phyloP scores from a whole-genome alignment of 768 basidiomycete species.

The Cubamyces sp. region DNA sequence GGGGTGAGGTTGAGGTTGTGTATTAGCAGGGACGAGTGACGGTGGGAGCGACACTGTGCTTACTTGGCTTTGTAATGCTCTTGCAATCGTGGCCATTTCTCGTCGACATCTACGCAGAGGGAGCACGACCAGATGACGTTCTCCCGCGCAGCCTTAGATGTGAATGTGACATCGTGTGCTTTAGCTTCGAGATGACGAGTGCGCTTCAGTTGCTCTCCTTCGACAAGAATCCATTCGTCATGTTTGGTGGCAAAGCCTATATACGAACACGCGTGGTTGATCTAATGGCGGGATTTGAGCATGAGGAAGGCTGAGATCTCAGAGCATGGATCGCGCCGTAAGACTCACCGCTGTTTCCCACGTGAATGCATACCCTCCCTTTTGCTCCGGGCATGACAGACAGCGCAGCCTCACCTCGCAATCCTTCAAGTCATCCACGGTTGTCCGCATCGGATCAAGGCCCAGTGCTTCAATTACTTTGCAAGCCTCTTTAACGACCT shows the following conservation, averaged over 20 bases:
- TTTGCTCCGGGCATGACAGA: not conserved
- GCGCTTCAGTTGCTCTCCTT: not conserved
- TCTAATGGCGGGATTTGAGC: no score
- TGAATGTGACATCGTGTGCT: not conserved
- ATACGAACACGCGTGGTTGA: not conserved
- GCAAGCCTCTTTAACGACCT: not conserved
- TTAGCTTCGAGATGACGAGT: not conserved
- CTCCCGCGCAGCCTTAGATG: not conserved
- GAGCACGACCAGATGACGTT: not conserved
- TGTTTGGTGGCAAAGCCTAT: not conserved
- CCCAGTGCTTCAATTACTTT: constrained; percentile 1
- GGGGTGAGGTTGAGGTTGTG: not conserved
- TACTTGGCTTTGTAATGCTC: not conserved
- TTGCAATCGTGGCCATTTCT: not conserved
- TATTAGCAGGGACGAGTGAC: not conserved
- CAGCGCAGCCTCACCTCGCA: not conserved
- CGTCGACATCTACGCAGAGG: not conserved
- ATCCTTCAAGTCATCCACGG: not conserved
- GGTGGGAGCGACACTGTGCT: not conserved
- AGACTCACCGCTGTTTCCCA: not conserved
- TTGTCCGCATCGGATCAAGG: not conserved
- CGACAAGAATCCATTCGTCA: not conserved
- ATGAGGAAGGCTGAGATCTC: no score
- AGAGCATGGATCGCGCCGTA: no score
- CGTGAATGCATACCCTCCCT: not conserved